These are phyloP conservation scores for Apiotrichum domesticum DNA, from an alignment of 1,284 basidiomycete species.

Conservation along the genomic window DNA sequence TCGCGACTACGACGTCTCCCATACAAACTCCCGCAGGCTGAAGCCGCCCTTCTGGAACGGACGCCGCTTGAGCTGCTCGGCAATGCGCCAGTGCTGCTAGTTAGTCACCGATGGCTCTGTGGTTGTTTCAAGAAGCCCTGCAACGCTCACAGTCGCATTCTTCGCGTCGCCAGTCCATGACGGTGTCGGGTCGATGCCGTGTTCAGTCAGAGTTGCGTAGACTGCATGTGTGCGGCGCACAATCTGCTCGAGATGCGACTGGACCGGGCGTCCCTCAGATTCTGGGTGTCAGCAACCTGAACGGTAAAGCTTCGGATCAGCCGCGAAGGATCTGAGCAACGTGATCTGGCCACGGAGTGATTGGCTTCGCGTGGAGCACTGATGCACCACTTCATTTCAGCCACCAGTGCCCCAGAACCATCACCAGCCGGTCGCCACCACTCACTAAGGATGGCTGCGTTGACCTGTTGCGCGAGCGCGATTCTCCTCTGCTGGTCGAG, in stretches of 20 bases:
- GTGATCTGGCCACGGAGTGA: no score
- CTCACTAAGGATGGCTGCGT: slow-evolving; percentile 44
- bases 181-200: slow-evolving; percentile 29
- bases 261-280: slow-evolving; percentile 23
- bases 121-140: background rate
- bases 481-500: slow-evolving; percentile 41
- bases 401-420: background rate
- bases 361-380: no score
- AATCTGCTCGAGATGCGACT: slow-evolving; percentile 28
- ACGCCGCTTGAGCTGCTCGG: slow-evolving; percentile 17
- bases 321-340: no score
- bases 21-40: slow-evolving; percentile 17
- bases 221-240: slow-evolving; percentile 27
- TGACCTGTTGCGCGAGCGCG: slow-evolving; percentile 42
- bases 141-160: slow-evolving; percentile 2
- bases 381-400: no score
- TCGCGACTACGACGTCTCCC: slow-evolving; percentile 10
- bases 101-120: no score
- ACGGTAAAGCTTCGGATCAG: no score
- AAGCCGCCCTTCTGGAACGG: slow-evolving; percentile 17
- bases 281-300: slow-evolving; percentile 8
- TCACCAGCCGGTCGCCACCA: slow-evolving; percentile 2
- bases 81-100: slow-evolving; percentile 12
- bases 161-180: slow-evolving; percentile 27
- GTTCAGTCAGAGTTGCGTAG: slow-evolving; percentile 25